phyloP scores from a whole-genome alignment of 2,329 filamentous ascomycete species.

The Arthrinium puccinioides region DNA sequence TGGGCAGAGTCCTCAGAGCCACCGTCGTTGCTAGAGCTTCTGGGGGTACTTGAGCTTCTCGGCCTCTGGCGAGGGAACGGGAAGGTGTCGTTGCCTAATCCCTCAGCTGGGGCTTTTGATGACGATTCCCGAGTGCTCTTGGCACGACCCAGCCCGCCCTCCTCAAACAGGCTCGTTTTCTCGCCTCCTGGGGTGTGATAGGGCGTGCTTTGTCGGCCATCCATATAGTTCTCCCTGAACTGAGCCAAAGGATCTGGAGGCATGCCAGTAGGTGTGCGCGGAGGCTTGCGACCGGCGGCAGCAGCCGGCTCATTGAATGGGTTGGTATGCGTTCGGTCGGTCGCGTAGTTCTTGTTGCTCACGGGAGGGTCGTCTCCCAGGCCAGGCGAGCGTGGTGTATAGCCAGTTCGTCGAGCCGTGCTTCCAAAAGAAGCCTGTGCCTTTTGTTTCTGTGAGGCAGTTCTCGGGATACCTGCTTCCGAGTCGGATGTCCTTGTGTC shows the following conservation, averaged over 20 bases:
- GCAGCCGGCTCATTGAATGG: conserved; percentile 19
- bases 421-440: conserved; percentile 48
- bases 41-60: conserved; percentile 20
- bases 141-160: conserved; percentile 32
- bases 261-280: conserved; percentile 15
- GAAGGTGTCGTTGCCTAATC: conserved; percentile 4
- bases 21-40: conserved; percentile 18
- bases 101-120: conserved; percentile 17
- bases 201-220: conserved; percentile 49
- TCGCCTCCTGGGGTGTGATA: conserved; percentile 51
- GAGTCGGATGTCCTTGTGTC: conserved; percentile 16
- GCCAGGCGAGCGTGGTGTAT: conserved; percentile 39
- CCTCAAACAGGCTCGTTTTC: conserved; percentile 51
- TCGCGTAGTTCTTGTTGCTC: conserved; percentile 42
- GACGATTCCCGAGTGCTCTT: conserved; percentile 35
- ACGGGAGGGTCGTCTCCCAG: conserved; percentile 46
- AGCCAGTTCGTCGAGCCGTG: conserved; percentile 35
- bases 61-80: conserved; percentile 16
- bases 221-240: conserved; percentile 36
- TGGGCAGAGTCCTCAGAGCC: conserved; percentile 18
- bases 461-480: conserved; percentile 35
- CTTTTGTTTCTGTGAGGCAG: conserved; percentile 45
- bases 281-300: conserved; percentile 8
- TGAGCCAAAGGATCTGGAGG: conserved; percentile 37
- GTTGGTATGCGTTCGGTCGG: conserved; percentile 22